Percentiles rank a stretch among this genome's conserved stretches.
Conservation (phyloP, 768 basidiomycete genomes). For the Tulasnella sp. region DNA sequence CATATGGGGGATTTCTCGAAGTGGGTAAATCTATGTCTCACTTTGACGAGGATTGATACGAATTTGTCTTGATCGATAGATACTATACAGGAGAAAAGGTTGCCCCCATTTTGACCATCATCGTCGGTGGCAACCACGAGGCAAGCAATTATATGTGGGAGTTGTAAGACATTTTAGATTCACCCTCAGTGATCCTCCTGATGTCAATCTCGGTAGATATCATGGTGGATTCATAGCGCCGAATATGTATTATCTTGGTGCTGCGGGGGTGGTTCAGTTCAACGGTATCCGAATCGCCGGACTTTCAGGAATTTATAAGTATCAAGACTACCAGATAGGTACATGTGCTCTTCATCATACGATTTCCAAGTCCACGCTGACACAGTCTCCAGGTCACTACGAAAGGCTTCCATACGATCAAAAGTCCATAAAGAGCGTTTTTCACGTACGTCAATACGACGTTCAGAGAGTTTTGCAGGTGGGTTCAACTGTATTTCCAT, state of each 20-base stretch:
- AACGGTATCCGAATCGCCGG: constrained; percentile 88
- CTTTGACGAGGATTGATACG: neutral
- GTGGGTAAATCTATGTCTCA: constrained; percentile 22
- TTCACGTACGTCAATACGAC: constrained; percentile 86
- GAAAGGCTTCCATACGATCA: constrained; percentile 80
- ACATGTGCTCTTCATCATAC: constrained; percentile 24
- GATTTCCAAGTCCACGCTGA: neutral
- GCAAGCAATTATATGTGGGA: constrained; percentile 97
- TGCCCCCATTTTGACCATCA: constrained; percentile 85
- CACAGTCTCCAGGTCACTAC: constrained; percentile 49
- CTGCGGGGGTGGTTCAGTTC: constrained; percentile 81
- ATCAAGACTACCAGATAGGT: constrained; percentile 65
- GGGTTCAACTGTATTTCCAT: constrained; percentile 21
- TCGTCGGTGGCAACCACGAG: constrained; percentile 98
- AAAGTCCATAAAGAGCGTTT: constrained; percentile 71
- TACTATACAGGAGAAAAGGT: constrained; percentile 80
- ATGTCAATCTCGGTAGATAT: constrained; percentile 50
- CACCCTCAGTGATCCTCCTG: neutral
- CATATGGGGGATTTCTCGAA: constrained; percentile 74
- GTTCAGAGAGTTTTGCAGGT: constrained; percentile 66
- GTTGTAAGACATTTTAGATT: constrained; percentile 51
- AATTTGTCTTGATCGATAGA: constrained; percentile 39
- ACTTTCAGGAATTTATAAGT: constrained; percentile 87
- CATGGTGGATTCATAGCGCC: constrained; percentile 97
- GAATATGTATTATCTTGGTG: constrained; percentile 93